A percentile compares a stretch with the other conserved stretches of the same genome.
phyloP scores from a whole-genome alignment of 2,329 filamentous ascomycete species.

The Aspergillus floridensis region DNA sequence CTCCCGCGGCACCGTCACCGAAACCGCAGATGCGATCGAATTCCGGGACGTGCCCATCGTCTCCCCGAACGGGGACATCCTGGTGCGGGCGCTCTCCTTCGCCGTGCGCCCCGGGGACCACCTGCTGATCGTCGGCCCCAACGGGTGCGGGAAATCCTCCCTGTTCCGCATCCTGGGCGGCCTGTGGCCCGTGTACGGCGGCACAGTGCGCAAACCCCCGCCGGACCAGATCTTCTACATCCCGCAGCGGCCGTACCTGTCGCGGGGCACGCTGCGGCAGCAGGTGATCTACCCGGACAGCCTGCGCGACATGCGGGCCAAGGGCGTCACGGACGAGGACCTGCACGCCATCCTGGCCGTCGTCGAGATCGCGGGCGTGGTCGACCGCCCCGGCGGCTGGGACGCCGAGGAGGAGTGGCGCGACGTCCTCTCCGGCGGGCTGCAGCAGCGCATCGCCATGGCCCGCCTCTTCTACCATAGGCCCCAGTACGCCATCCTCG shows the following conservation, averaged over 20 bases:
- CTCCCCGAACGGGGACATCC: constrained; percentile 90
- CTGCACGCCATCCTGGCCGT: constrained; percentile 72
- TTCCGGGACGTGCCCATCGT: constrained; percentile 92
- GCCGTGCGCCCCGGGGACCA: constrained; percentile 83
- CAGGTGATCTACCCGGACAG: constrained; percentile 96
- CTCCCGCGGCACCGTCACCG: constrained; percentile 75
- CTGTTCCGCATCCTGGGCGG: constrained; percentile 95
- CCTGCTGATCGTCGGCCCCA: constrained; percentile 90
- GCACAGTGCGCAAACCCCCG: constrained; percentile 84
- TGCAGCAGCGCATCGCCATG: constrained; percentile 97
- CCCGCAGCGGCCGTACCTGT: constrained; percentile 90
- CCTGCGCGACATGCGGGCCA: constrained; percentile 79
- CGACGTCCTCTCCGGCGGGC: constrained; percentile 83
- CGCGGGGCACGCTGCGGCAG: constrained; percentile 85
- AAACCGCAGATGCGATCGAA: constrained; percentile 72
- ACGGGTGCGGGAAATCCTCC: constrained; percentile 94
- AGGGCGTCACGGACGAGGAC: constrained; percentile 77
- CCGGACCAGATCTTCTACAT: constrained; percentile 98
- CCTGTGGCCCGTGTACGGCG: constrained; percentile 96
- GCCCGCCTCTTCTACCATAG: constrained; percentile 91
- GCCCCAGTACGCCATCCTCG: constrained; percentile 89
- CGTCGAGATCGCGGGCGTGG: constrained; percentile 78
- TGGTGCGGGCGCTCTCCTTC: constrained; percentile 83
- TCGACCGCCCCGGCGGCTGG: constrained; percentile 78
- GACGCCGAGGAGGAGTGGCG: constrained; percentile 96